Evolutionary conservation across 1,139 yeast species (phyloP).

Genomic region (Hyphopichia wangnamkhiaoensis): DNA sequence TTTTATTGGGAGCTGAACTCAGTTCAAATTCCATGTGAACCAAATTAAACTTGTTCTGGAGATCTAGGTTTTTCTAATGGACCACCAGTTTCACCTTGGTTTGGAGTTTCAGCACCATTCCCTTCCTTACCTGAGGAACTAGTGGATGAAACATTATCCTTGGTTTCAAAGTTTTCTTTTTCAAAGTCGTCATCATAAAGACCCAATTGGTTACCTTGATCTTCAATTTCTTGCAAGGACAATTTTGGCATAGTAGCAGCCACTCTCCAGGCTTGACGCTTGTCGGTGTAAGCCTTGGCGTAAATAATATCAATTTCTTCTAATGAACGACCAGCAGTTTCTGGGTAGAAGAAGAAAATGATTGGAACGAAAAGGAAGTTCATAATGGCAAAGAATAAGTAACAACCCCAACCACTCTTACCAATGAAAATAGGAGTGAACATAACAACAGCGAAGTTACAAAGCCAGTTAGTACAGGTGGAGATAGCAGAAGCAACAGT

Average conservation of each 20-base stretch:
- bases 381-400: slow-evolving; percentile 41
- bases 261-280: slow-evolving; percentile 47
- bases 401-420: slow-evolving; percentile 39
- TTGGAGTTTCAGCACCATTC: slow-evolving; percentile 7
- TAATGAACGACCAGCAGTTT: slow-evolving; percentile 47
- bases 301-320: slow-evolving; percentile 45
- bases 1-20: background rate
- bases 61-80: slow-evolving; percentile 4
- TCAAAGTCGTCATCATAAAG: slow-evolving; percentile 44
- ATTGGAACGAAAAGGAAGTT: slow-evolving; percentile 38
- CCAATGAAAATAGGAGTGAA: slow-evolving; percentile 44
- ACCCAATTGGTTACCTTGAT: slow-evolving; percentile 48
- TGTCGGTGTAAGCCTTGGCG: slow-evolving; percentile 48
- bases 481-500: slow-evolving; percentile 53
- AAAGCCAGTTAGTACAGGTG: slow-evolving; percentile 36
- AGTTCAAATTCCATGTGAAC: background rate
- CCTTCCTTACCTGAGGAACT: slow-evolving; percentile 19
- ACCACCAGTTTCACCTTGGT: slow-evolving; percentile 4
- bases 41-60: background rate
- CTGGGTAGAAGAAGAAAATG: slow-evolving; percentile 47
- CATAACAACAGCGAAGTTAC: slow-evolving; percentile 22
- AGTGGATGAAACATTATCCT: slow-evolving; percentile 28
- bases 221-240: slow-evolving; percentile 43
- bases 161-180: slow-evolving; percentile 33
- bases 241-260: slow-evolving; percentile 52